Percentiles rank a stretch among this genome's conserved stretches.
Evolutionary conservation across 1,139 yeast genomes (phyloP).

Genomic region (Arxiozyma slooffiae): DNA sequence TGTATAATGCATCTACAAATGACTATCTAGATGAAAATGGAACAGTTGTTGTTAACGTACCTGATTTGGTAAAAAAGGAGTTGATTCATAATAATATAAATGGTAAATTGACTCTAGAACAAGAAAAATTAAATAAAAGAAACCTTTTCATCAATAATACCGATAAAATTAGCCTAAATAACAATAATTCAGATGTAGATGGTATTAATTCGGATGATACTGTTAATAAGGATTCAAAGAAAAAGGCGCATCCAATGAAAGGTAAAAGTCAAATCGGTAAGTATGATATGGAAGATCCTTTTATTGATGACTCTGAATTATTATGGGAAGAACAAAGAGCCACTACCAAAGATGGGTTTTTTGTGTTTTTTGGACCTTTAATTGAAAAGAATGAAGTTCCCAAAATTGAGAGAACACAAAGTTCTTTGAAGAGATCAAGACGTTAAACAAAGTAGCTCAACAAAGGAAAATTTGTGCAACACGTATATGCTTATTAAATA

Average conservation of each 20-base stretch:
- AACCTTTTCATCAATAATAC: conserved; percentile 31
- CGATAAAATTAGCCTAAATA: conserved; percentile 13
- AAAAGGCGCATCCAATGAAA: conserved; percentile 32
- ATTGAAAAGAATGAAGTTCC: conserved; percentile 53
- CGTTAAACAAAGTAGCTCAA: background rate
- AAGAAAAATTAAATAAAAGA: conserved; percentile 11
- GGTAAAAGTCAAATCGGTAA: conserved; percentile 73
- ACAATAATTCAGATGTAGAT: conserved; percentile 27
- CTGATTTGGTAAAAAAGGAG: conserved; percentile 56
- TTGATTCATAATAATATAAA: conserved; percentile 54
- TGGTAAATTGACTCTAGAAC: conserved; percentile 41
- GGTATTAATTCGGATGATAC: conserved; percentile 25
- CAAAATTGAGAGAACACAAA: conserved; percentile 34
- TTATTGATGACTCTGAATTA: conserved; percentile 88
- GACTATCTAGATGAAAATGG: conserved; percentile 54
- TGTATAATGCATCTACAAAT: conserved; percentile 32
- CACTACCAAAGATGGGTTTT: conserved; percentile 89
- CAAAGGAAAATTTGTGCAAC: background rate
- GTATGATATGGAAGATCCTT: conserved; percentile 89
- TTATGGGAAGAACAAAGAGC: conserved; percentile 91
- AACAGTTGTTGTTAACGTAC: conserved; percentile 68
- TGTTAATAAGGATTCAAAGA: conserved; percentile 25
- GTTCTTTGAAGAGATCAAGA: conserved; percentile 1
- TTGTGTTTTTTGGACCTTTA: conserved; percentile 90
- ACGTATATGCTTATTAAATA: background rate